Percentiles rank a stretch among this genome's conserved stretches.
phyloP scores from a whole-genome alignment of 2,329 filamentous ascomycete species.

The Ambrosiella xylebori region DNA sequence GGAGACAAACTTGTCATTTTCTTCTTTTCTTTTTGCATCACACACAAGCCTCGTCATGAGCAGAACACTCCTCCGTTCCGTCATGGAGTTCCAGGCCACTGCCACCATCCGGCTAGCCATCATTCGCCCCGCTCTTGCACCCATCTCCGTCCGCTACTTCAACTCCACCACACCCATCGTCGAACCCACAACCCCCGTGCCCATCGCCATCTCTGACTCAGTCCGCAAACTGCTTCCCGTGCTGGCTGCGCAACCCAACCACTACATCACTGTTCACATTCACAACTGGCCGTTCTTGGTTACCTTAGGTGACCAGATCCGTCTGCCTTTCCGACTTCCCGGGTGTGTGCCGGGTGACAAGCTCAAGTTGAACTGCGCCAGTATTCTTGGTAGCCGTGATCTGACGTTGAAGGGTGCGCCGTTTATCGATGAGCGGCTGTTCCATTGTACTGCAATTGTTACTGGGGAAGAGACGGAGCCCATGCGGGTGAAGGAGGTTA shows the following conservation, averaged over 20 bases:
- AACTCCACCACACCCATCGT: slow-evolving; percentile 9
- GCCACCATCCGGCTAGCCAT: slow-evolving; percentile 16
- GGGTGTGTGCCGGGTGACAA: slow-evolving; percentile 65
- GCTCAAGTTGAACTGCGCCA: slow-evolving; percentile 73
- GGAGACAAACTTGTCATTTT: not conserved
- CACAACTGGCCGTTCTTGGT: slow-evolving; percentile 67
- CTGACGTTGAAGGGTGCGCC: slow-evolving; percentile 70
- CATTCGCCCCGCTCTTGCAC: slow-evolving; percentile 29
- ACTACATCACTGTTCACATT: slow-evolving; percentile 68
- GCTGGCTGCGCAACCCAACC: slow-evolving; percentile 52
- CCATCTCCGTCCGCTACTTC: slow-evolving; percentile 29
- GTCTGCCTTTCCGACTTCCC: slow-evolving; percentile 65
- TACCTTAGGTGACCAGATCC: slow-evolving; percentile 55
- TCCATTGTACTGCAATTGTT: slow-evolving; percentile 71
- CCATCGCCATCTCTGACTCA: slow-evolving; percentile 27
- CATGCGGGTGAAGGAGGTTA: slow-evolving; percentile 62
- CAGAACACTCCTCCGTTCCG: slow-evolving; percentile 44
- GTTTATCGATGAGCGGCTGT: slow-evolving; percentile 71
- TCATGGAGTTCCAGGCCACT: slow-evolving; percentile 39
- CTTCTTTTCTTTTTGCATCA: not conserved
- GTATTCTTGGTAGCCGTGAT: slow-evolving; percentile 67
- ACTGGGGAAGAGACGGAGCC: slow-evolving; percentile 72
- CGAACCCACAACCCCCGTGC: slow-evolving; percentile 20
- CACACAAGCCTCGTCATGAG: slow-evolving; percentile 26
- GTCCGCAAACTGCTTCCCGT: slow-evolving; percentile 49